Base-by-base conservation (phyloP, 768 basidiomycete species). In the Hericium alpestre region DNA sequence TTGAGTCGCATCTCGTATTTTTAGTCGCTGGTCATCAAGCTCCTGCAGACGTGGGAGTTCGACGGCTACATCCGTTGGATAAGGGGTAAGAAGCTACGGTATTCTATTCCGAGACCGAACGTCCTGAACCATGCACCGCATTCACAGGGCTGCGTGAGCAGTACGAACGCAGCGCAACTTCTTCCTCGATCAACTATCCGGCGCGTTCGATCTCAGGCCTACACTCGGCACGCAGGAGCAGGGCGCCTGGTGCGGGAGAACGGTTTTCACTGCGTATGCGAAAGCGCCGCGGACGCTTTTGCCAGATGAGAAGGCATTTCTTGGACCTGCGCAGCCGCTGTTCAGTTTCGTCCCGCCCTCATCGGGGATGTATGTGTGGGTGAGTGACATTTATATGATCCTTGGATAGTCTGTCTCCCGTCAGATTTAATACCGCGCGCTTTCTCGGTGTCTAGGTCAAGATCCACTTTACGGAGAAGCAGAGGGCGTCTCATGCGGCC, bases 351-450 rank as follows among this genome's bases (percentile, higher is more conserved):
- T 87, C 1, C 85, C 88, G 11, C 89, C 90, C 0, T 78, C 79
- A 1, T 77, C 85, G 16, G 90, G 90, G 9, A 93, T 92, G 90
- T 91, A 89, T 69, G 60, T 84, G 32, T 87, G 84, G 83, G 82
- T 82, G 65, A 53, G 76, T 66, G 55, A 22, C 37, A 56, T 41
- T 10, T 10, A 32, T 10, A 32, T 32, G 32, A 32, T 32, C 8
- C 3, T 25, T 25, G 25, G 3, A 25, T 25, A 5, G 32, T 10
- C 9, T 10, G 9, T 32, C 8, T 32, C 9, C 9, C 32, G 32
- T 32, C 6, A 10, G 8, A 32, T 32, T 9, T 32, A 32, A 7
- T 10, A 8, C 9, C 32, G 32, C 6, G 32, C 32, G 6, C 32
- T 32, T 32, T 10, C 32, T 82, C 46, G 76, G 76, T 61, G 64